These are phyloP conservation scores for Pyrenophora teres DNA, from an alignment of 2,329 filamentous ascomycete genomes.

Conservation along the genomic window DNA sequence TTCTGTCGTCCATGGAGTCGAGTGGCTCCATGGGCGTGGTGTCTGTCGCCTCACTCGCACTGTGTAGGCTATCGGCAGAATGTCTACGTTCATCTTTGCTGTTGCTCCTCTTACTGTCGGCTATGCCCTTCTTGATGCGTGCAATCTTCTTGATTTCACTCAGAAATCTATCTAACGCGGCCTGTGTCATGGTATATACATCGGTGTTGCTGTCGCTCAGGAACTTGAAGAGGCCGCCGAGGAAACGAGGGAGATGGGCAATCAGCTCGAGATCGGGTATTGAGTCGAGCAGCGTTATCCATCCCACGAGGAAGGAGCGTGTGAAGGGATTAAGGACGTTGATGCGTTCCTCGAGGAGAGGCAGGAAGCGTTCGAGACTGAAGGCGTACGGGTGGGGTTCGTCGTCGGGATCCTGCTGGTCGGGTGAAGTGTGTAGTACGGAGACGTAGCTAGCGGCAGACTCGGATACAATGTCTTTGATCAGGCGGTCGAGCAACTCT, in stretches of 20 bases:
- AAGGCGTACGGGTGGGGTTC: slow-evolving; percentile 64
- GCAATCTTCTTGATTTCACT: slow-evolving; percentile 94
- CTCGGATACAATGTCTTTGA: slow-evolving; percentile 96
- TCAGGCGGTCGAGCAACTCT: slow-evolving; percentile 87
- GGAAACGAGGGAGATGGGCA: slow-evolving; percentile 86
- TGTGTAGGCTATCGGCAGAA: slow-evolving; percentile 61
- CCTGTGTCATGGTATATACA: slow-evolving; percentile 92
- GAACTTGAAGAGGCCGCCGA: slow-evolving; percentile 87
- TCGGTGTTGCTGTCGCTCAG: slow-evolving; percentile 89
- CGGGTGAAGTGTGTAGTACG: slow-evolving; percentile 70
- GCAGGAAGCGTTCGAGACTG: slow-evolving; percentile 87
- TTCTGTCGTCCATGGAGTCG: slow-evolving; percentile 56
- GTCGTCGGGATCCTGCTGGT: slow-evolving; percentile 46
- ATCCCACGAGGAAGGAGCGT: slow-evolving; percentile 90
- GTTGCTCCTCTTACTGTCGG: slow-evolving; percentile 75
- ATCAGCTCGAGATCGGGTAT: slow-evolving; percentile 97
- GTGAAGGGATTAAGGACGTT: slow-evolving; percentile 95
- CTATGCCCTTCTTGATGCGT: slow-evolving; percentile 86
- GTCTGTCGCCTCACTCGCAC: slow-evolving; percentile 64
- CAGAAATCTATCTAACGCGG: slow-evolving; percentile 85
- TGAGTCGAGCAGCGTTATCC: slow-evolving; percentile 92
- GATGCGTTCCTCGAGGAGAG: slow-evolving; percentile 90
- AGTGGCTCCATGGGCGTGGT: slow-evolving; percentile 46
- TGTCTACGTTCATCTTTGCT: slow-evolving; percentile 71
- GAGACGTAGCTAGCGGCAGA: slow-evolving; percentile 95